phyloP scores from a whole-genome alignment of 1,139 yeast species.

The Diutina neorugosa region DNA sequence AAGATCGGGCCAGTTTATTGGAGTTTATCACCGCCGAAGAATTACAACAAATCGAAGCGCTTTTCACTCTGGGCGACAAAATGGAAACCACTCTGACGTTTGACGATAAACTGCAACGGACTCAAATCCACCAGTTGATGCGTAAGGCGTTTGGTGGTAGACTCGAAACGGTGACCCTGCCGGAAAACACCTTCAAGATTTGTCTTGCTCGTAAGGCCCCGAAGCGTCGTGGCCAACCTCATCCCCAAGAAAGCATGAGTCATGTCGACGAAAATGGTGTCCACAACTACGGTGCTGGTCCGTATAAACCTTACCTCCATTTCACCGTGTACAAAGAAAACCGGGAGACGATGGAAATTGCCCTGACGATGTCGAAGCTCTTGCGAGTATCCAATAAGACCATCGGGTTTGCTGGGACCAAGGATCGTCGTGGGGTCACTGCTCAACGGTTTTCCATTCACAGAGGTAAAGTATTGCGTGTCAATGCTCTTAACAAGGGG shows the following conservation, averaged over 20 bases:
- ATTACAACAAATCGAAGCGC: slow-evolving; percentile 38
- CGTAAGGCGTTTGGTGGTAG: slow-evolving; percentile 64
- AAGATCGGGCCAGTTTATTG: slow-evolving; percentile 33
- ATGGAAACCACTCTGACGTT: slow-evolving; percentile 49
- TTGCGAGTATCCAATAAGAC: slow-evolving; percentile 59
- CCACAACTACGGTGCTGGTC: slow-evolving; percentile 52
- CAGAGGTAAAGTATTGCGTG: slow-evolving; percentile 55
- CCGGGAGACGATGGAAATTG: slow-evolving; percentile 95
- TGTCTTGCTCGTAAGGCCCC: slow-evolving; percentile 22
- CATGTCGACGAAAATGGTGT: slow-evolving; percentile 39
- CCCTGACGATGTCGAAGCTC: slow-evolving; percentile 58
- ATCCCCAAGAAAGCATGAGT: slow-evolving; percentile 20
- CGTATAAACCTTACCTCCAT: slow-evolving; percentile 55
- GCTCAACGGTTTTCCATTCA: slow-evolving; percentile 71
- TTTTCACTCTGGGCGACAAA: slow-evolving; percentile 46
- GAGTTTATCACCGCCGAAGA: slow-evolving; percentile 49
- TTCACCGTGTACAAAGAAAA: slow-evolving; percentile 85
- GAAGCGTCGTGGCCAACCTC: slow-evolving; percentile 2
- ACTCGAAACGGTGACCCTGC: slow-evolving; percentile 70
- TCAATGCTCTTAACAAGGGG: slow-evolving; percentile 63
- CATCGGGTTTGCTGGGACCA: slow-evolving; percentile 85
- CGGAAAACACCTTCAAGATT: slow-evolving; percentile 51
- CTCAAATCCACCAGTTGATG: slow-evolving; percentile 63
- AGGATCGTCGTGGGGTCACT: slow-evolving; percentile 93
- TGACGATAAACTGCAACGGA: slow-evolving; percentile 59